These are phyloP conservation scores for Linnemannia elongata DNA, from an alignment of 192 early-diverging fungal genomes.

Conservation along the genomic window DNA sequence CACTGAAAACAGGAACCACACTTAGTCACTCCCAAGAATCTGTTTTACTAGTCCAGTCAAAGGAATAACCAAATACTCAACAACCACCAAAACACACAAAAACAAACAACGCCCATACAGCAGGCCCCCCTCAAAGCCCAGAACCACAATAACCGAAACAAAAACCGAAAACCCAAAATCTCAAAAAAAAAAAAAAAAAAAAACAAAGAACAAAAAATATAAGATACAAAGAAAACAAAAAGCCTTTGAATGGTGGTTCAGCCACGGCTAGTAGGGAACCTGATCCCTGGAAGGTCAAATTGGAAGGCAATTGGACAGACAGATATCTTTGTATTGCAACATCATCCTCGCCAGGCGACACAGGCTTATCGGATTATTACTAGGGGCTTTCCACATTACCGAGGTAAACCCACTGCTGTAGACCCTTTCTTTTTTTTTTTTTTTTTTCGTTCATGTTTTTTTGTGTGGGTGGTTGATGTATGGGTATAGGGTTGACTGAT, in stretches of 20 bases:
- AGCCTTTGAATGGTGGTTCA: slow-evolving; percentile 30
- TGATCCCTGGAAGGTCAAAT: slow-evolving; percentile 36
- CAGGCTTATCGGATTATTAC: slow-evolving; percentile 41
- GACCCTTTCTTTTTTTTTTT: not conserved
- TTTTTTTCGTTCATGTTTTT: not conserved
- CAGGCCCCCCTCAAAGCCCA: too few species aligned
- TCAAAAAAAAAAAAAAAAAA: not conserved
- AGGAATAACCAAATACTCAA: too few species aligned
- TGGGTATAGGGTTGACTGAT: not conserved
- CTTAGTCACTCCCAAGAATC: too few species aligned
- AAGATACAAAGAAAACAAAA: not conserved
- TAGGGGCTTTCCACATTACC: slow-evolving; percentile 49
- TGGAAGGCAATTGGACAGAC: slow-evolving; percentile 40
- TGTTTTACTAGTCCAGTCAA: too few species aligned
- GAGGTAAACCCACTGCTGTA: slow-evolving; percentile 10
- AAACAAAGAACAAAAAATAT: slow-evolving; percentile 6
- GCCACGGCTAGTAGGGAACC: slow-evolving; percentile 40
- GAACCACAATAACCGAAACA: too few species aligned
- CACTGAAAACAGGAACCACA: too few species aligned
- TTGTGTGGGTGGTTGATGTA: not conserved
- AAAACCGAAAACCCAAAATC: too few species aligned
- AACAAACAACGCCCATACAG: too few species aligned
- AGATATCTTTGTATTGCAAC: slow-evolving; percentile 42
- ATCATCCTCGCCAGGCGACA: slow-evolving; percentile 33
- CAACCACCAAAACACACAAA: too few species aligned